Percentiles rank a stretch among this genome's conserved stretches.
Conservation (phyloP, 257 asterid genomes). For the Rehmannia glutinosa region DNA sequence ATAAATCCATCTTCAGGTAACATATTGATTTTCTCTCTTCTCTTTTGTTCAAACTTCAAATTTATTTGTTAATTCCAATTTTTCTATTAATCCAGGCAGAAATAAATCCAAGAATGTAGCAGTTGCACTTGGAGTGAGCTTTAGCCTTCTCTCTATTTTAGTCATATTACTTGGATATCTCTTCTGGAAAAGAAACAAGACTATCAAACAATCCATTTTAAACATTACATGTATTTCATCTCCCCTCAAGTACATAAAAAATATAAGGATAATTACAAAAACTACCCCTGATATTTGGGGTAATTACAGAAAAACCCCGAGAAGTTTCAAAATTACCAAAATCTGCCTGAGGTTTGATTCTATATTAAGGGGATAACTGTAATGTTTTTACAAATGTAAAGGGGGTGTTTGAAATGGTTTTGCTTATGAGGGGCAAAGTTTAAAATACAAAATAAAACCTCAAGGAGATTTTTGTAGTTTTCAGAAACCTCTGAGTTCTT, state of each 20-base stretch:
- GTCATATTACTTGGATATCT: conserved; percentile 30
- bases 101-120: conserved; percentile 52
- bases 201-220: conserved; percentile 49
- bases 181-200: conserved; percentile 52
- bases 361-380: no score
- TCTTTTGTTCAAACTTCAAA: background rate
- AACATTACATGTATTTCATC: conserved; percentile 47
- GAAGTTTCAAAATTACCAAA: no score
- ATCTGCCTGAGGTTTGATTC: no score
- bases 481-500: no score
- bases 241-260: background rate
- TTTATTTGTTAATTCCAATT: background rate
- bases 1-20: conserved; percentile 51
- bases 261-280: no score
- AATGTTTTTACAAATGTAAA: no score
- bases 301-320: no score
- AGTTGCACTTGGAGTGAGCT: conserved; percentile 71
- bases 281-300: no score
- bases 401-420: no score
- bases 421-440: no score
- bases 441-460: no score
- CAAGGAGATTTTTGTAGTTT: no score
- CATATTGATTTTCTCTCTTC: background rate
- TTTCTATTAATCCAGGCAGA: conserved; percentile 34
- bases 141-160: conserved; percentile 38